These are phyloP conservation scores for Camelina laxa DNA, from an alignment of 345 rosid species.

Conservation along the genomic window DNA sequence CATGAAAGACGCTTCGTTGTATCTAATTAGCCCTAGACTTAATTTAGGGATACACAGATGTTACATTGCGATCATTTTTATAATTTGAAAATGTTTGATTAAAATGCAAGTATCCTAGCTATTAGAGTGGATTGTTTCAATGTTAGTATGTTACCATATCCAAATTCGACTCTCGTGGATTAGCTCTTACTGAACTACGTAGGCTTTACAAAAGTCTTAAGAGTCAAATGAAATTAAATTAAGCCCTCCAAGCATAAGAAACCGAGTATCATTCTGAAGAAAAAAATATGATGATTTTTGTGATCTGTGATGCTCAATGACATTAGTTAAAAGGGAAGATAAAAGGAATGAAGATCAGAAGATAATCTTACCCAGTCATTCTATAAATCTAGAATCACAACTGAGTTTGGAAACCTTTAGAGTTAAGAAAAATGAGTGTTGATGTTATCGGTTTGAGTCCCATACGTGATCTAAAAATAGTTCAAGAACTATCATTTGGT, in stretches of 20 bases:
- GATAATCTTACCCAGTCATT: too few species aligned
- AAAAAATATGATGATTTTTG: too few species aligned
- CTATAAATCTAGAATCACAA: not conserved
- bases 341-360: too few species aligned
- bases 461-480: not conserved
- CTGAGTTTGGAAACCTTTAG: not conserved
- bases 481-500: not conserved
- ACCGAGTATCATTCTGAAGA: too few species aligned
- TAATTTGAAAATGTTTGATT: not conserved
- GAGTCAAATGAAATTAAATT: too few species aligned
- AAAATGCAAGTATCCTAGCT: not conserved
- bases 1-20: conserved; percentile 28
- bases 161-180: too few species aligned
- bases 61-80: conserved; percentile 5
- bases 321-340: too few species aligned
- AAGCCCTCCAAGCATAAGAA: too few species aligned
- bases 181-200: too few species aligned
- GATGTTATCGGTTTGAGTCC: not conserved
- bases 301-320: too few species aligned
- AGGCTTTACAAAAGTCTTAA: too few species aligned
- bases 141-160: too few species aligned
- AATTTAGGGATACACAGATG: conserved; percentile 4
- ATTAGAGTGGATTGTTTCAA: not conserved
- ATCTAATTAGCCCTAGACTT: conserved; percentile 12
- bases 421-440: not conserved